Base-by-base conservation (phyloP, 768 basidiomycete species). In the Panaeolus cyanescens region DNA sequence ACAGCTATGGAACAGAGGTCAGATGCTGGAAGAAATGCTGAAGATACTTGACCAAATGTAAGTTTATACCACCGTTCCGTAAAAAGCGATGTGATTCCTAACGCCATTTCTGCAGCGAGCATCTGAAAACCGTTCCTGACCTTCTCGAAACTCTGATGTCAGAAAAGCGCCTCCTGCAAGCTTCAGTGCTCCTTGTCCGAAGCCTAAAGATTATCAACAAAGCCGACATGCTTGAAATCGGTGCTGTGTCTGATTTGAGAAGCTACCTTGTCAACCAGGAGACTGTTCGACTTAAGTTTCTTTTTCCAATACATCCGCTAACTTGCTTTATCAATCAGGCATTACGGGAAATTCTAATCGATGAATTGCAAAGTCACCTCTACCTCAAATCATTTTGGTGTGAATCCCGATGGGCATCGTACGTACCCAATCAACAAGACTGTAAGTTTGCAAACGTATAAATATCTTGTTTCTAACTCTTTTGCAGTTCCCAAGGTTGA, bases 321-420 rank as follows among this genome's bases (percentile, higher is more conserved):
- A 60, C 30, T 60, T 55, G 60, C 32, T 2, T 12, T 8, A 5
- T 50, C n/a, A 55, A 25, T 20, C 59, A 98, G 96, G 90, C 92
- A 10, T 76, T 99, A 42, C 84, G 92, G 50, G 97, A 99, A 65
- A 97, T 99, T 59, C 77, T 99, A 60, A 81, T 96, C 6, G 97
- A 99, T 65, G 97, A 99, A 70, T 82, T 99, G 12, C 96, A 99
- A 70, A 93, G 88, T 66, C 97, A 99, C 74, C 77, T 99, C n/a
- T 99, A 97, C 74, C 85, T 99, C 62, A 97, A 96, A 70, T 93
- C 91, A 0, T 96, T 95, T 72, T 97, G 95, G 88, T 95, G 93
- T 70, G 96, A 99, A 66, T 85, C 88, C 5, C 87, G 96, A 31
- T 99, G 97, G 97, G 80, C 86, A 17, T 76, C 91, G 0, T 98